Evolutionary conservation across 2,329 filamentous ascomycete genomes (phyloP), one percentile per base, ranked within the genome.

Genomic region (Aureobasidium sp.): DNA sequence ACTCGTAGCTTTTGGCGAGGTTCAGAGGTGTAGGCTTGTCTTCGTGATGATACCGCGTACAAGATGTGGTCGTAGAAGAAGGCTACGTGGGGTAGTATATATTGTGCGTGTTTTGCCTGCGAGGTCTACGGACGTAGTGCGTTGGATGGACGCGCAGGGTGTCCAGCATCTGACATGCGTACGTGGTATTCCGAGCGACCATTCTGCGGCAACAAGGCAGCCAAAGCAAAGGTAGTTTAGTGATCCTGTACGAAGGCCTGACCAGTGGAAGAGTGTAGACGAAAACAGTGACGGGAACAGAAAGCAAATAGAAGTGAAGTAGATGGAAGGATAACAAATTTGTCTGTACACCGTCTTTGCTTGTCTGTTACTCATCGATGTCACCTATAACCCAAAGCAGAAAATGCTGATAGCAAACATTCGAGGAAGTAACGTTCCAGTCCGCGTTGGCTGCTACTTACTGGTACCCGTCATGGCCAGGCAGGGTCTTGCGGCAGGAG

Each of bases 351-450:
- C 13, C n/a, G 27, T 45, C 27, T 6, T 57, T 29, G 30, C 29
- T n/a, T 48, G n/a, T 6, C 21, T 7, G 27, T 45, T 32, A 44
- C 25, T 29, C 39, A 45, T 41, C 27, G 30, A 25, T 32, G 30
- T 21, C 11, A 59, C 57, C 57, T 49, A 16, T 59, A 7, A n/a
- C 57, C 57, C 21, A 34, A 59, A 59, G 27, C 45, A 50, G 57
- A 32, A 50, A 59, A 59, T 41, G 57, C 32, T 48, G 39, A 41
- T 13, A 59, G 54, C 44, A 39, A 48, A 59, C 34, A 39, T 39
- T 13, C 15, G 7, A 48, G 25, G 41, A 37, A 47, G 41, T 21
- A n/a, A 34, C 30, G 37, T 44, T 25, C 30, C 16, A 36, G 15
- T 44, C 11, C 34, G n/a, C 27, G 39, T 57, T 5, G 39, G 39